A percentile compares a stretch with the other conserved stretches of the same genome.
Evolutionary conservation across 2,329 filamentous ascomycete species (phyloP).

Genomic region (Zymoseptoria ardabiliae): DNA sequence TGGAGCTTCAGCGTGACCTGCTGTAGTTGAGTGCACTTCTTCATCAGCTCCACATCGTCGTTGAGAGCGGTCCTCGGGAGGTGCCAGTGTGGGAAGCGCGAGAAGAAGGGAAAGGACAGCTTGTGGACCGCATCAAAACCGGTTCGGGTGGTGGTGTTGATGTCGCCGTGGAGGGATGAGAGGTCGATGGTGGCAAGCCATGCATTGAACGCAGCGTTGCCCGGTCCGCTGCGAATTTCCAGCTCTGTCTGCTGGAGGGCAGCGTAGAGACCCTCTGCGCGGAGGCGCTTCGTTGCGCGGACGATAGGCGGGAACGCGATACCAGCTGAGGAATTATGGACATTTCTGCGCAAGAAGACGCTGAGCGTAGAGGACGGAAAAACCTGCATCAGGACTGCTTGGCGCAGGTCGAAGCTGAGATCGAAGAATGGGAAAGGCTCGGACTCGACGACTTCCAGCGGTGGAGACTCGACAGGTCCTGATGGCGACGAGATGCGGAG

Average conservation of each 20-base stretch:
- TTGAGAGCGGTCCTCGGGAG: constrained; percentile 3
- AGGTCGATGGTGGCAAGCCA: constrained; percentile 8
- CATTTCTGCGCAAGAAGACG: not conserved
- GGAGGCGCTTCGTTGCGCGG: not conserved
- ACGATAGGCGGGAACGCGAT: not conserved
- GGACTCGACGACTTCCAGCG: not conserved
- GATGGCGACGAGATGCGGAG: not conserved
- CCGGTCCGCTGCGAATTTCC: not conserved
- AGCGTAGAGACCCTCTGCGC: not conserved
- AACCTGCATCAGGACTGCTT: constrained; percentile 2
- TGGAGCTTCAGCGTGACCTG: constrained; percentile 3
- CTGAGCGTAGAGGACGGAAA: not conserved
- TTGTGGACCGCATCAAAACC: constrained; percentile 13
- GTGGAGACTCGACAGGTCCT: not conserved
- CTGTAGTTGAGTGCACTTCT: constrained; percentile 10
- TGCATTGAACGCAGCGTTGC: not conserved
- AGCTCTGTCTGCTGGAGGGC: not conserved
- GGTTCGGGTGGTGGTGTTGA: not conserved
- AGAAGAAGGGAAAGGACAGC: constrained; percentile 14
- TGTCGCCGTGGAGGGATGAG: not conserved
- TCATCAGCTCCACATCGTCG: constrained; percentile 11
- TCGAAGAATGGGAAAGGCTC: not conserved
- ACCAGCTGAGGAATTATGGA: not conserved
- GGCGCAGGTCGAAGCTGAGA: constrained; percentile 3
- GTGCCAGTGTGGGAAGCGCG: constrained; percentile 2